Conservation (phyloP, 805 yeast genomes). For the Saccharomyces kudriavzevii region DNA sequence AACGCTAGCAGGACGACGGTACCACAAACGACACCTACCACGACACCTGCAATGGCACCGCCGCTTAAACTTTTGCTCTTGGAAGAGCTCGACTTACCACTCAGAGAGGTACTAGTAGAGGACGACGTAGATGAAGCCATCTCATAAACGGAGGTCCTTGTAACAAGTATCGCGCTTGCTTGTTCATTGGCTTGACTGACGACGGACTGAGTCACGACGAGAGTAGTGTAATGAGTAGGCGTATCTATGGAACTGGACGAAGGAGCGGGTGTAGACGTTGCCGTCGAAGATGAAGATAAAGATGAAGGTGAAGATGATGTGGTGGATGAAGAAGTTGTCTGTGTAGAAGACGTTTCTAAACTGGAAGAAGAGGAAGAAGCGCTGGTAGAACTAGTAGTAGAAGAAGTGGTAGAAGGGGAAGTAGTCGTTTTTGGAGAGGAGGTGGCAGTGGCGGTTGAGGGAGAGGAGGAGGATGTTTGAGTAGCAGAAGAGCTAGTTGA, state of each 20-base stretch:
- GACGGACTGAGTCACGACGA: conserved; percentile 19
- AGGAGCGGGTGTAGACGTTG: not conserved
- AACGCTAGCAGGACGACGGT: conserved; percentile 28
- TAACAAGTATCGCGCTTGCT: conserved; percentile 17
- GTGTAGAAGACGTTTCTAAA: conserved; percentile 11
- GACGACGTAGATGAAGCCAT: conserved; percentile 9
- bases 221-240: conserved; percentile 18
- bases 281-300: conserved; percentile 9
- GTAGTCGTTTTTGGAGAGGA: conserved; percentile 4
- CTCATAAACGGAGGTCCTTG: conserved; percentile 24
- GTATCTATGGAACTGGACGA: conserved; percentile 4
- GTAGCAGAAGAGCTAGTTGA: not conserved
- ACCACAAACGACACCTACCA: conserved; percentile 43
- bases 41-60: conserved; percentile 53
- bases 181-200: conserved; percentile 14
- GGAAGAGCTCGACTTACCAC: not conserved
- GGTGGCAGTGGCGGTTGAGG: not conserved
- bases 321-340: conserved; percentile 13
- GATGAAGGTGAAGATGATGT: conserved; percentile 10
- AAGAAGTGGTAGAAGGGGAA: conserved; percentile 9
- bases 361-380: conserved; percentile 9
- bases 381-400: conserved; percentile 11
- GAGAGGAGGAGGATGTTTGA: conserved; percentile 8
- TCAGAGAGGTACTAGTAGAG: not conserved
- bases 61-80: conserved; percentile 10